Percentiles rank a stretch among this genome's conserved stretches.
Evolutionary conservation across 2,329 filamentous ascomycete genomes (phyloP).

Genomic region (Ceratocystiopsis sp.): DNA sequence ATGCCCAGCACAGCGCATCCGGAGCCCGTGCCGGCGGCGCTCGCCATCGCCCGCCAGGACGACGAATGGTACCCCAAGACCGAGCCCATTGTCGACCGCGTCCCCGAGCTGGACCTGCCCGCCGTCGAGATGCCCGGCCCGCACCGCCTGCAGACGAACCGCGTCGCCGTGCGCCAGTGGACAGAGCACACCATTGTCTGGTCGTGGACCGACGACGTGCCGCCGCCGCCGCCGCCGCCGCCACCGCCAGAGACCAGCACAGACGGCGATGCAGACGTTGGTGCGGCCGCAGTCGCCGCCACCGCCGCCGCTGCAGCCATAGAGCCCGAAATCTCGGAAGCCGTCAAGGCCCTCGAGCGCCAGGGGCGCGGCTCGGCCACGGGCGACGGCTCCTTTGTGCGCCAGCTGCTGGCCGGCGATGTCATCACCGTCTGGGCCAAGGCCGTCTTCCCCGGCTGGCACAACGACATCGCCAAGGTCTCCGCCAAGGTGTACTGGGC

Average conservation of each 20-base stretch:
- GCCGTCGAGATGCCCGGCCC: slow-evolving; percentile 8
- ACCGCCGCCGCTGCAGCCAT: neutral
- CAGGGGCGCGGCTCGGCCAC: slow-evolving; percentile 33
- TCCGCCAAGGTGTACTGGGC: slow-evolving; percentile 44
- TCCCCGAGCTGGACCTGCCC: too few species aligned
- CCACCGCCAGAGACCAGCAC: slow-evolving; percentile 14
- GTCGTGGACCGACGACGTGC: slow-evolving; percentile 27
- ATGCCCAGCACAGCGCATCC: neutral
- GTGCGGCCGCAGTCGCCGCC: slow-evolving; percentile 8
- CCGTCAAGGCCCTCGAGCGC: slow-evolving; percentile 15
- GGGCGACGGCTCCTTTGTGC: slow-evolving; percentile 37
- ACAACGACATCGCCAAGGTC: slow-evolving; percentile 30
- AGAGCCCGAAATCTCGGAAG: too few species aligned
- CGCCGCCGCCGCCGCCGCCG: too few species aligned
- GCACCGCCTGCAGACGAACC: slow-evolving; percentile 32
- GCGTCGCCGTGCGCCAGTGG: slow-evolving; percentile 16
- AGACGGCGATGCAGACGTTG: slow-evolving; percentile 4
- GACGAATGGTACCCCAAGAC: neutral
- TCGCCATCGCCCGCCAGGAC: too few species aligned
- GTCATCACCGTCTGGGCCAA: slow-evolving; percentile 45
- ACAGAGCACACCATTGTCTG: slow-evolving; percentile 33
- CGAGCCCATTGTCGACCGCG: slow-evolving; percentile 19
- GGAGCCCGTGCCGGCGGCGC: too few species aligned
- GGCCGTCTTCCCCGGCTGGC: slow-evolving; percentile 37
- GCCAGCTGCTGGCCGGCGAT: slow-evolving; percentile 38